These are phyloP conservation scores for Pseudopediastrum boryanum DNA, from an alignment of 139 green algal genomes.

Conservation along the genomic window DNA sequence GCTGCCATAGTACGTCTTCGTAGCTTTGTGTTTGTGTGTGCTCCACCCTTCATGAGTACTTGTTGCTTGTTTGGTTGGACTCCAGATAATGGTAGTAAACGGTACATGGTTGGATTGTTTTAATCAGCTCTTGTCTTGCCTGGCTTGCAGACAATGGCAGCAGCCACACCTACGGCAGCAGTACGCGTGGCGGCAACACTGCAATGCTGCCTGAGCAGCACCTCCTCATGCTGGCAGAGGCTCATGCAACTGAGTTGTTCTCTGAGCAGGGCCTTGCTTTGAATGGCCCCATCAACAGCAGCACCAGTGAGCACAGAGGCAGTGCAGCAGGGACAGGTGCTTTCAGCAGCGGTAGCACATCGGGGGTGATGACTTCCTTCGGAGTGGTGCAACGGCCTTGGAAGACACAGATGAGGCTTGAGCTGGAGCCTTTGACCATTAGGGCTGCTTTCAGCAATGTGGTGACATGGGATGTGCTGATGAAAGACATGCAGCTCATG, in stretches of 20 bases:
- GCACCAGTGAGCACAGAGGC: slow-evolving; percentile 26
- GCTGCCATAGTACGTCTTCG: no score
- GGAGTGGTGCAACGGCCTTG: not conserved
- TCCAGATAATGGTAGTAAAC: no score
- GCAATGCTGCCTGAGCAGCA: slow-evolving; percentile 34
- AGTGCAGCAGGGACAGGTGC: slow-evolving; percentile 16
- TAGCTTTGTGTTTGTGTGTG: no score
- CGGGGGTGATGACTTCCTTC: no score
- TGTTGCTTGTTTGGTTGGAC: no score
- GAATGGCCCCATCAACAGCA: no score
- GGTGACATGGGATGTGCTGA: slow-evolving; percentile 49
- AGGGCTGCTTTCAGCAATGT: slow-evolving; percentile 71
- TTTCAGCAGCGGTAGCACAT: no score
- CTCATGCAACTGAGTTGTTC: slow-evolving; percentile 38
- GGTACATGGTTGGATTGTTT: no score
- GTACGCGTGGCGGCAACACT: not conserved
- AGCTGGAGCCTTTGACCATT: slow-evolving; percentile 48
- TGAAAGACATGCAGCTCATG: slow-evolving; percentile 15
- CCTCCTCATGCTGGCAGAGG: slow-evolving; percentile 43
- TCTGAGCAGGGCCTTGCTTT: slow-evolving; percentile 31
- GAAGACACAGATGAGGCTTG: slow-evolving; percentile 45
- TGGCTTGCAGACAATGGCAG: slow-evolving; percentile 21
- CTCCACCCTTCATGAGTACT: no score
- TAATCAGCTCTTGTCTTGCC: not conserved
- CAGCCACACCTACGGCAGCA: slow-evolving; percentile 24